Evolutionary conservation across 2,329 filamentous ascomycete genomes (phyloP), one percentile per base, ranked within the genome.

Genomic region (Colletotrichum australisinense): DNA sequence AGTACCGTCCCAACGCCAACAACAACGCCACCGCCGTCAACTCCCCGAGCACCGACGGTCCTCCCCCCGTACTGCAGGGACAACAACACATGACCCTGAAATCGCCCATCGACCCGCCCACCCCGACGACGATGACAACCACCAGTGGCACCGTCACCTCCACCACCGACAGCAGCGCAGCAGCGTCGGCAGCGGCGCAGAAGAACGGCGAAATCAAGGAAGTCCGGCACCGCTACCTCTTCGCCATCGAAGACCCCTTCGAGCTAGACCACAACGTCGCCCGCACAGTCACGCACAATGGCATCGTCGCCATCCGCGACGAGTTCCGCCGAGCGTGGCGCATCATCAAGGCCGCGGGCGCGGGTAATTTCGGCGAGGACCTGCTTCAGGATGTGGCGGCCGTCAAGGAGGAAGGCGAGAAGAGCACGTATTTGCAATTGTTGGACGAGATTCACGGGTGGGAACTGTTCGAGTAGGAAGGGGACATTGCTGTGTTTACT

Each of bases 181-280:
- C 71, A 2, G 19, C 53, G 4, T 46, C 73, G 19, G 63, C 58
- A 4, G 49, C 64, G 11, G 73, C 78, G 8, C 69, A 77, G 3
- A 84, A 83, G 64, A 75, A 79, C 12, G 78, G 79, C 5, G 86
- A 88, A 38, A 78, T 89, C 63, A 94, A 93, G 77, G 93, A 95
- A 78, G 88, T 96, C 16, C 90, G 93, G 2, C 91, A 95, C 78
- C 91, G 95, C 14, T 97, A 95, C 80, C 88, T 98, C 5, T 93
- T 98, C 76, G 94, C 94, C 38, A 95, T 98, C 73, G 95, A 98
- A 80, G 95, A 98, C 80, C 95, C 95, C 0, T 98, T 98, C 78
- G 95, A 98, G 84, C 83, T 92, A 2, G 92, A 95, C 53, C 95
- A 98, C 82, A 98, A 98, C 77, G 93, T 98, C 42, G 95, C 94